Evolutionary conservation across 305 asterid genomes (phyloP), one percentile per base, ranked within the genome.

Genomic region (Fraxinus nigra): DNA sequence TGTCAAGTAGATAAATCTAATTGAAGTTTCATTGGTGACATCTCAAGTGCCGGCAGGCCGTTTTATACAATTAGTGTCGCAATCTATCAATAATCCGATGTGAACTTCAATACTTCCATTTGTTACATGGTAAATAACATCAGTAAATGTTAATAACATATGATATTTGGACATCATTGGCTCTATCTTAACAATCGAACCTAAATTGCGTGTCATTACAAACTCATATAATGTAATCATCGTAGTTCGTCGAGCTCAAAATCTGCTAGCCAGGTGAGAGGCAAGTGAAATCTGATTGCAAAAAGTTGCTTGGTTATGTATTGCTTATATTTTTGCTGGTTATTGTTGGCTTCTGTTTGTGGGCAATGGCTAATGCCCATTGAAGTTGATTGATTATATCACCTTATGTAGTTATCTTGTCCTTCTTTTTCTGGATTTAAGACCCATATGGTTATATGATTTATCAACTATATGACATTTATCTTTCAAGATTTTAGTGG

Each of bases 301-400:
- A 78, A 40, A 43, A 35, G 35, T 18, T 54, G 70, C 81, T 26
- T 51, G 43, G 46, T 72, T 48, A 79, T 14, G 35, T 18, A 54
- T 34, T 78, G 22, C 22, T 30, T 56, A 61, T 18, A 22, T n/a
- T 14, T 73, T 20, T 78, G 20, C 51, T n/a, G 72, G 6, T 46
- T 33, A 33, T 79, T 83, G 86, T 78, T 78, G 79, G 85, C 34
- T 37, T 78, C 14, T 72, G n/a, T 26, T 74, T 79, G 73, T 83
- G 76, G 59, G 56, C 8, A 38, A 74, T 75, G 78, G 43, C 37
- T 34, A 63, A 48, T 7, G 51, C 70, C n/a, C 18, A 43, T 61
- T 33, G 85, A 87, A 37, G 85, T 83, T 51, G 87, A 88, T 61
- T 83, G 81, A 79, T 76, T 73, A 30, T 67, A 26, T 56, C 40